These are phyloP conservation scores for Penicillium robsamsonii DNA, from an alignment of 495 filamentous ascomycete species.

Conservation along the genomic window DNA sequence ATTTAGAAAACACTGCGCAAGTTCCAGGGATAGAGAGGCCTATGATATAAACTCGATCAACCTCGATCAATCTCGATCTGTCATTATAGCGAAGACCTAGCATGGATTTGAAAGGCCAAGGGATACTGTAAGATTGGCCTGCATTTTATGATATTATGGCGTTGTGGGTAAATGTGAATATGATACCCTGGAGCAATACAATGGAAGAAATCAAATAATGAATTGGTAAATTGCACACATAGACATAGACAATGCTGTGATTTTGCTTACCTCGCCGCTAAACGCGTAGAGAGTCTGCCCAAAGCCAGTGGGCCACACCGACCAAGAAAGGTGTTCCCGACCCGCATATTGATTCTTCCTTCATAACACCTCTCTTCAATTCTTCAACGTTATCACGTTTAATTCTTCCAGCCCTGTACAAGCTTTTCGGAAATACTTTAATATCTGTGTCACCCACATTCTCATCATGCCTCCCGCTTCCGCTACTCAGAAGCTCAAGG, in stretches of 20 bases:
- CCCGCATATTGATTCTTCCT: slow-evolving; percentile 34
- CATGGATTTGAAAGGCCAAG: background rate
- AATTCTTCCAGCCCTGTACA: slow-evolving; percentile 16
- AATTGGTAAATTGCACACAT: background rate
- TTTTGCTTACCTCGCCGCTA: background rate
- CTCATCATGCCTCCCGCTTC: slow-evolving; percentile 44
- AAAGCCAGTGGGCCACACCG: slow-evolving; percentile 19
- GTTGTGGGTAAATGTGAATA: background rate
- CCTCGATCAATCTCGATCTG: too few species aligned
- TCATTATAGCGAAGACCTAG: background rate
- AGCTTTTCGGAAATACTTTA: slow-evolving; percentile 18
- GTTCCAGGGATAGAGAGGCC: slow-evolving; percentile 62
- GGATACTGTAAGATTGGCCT: background rate
- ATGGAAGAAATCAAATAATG: background rate
- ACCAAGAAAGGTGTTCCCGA: slow-evolving; percentile 38
- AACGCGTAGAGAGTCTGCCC: background rate
- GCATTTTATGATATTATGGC: slow-evolving; percentile 1
- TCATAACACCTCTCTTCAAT: slow-evolving; percentile 4
- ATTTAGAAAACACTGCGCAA: slow-evolving; percentile 66
- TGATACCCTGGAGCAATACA: slow-evolving; percentile 3
- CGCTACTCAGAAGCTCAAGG: slow-evolving; percentile 44
- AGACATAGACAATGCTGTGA: background rate
- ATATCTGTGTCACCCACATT: slow-evolving; percentile 29
- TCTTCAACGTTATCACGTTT: slow-evolving; percentile 15
- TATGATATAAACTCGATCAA: background rate